Conservation (phyloP, 2,329 filamentous ascomycete species). For the Fusarium dlaminii region DNA sequence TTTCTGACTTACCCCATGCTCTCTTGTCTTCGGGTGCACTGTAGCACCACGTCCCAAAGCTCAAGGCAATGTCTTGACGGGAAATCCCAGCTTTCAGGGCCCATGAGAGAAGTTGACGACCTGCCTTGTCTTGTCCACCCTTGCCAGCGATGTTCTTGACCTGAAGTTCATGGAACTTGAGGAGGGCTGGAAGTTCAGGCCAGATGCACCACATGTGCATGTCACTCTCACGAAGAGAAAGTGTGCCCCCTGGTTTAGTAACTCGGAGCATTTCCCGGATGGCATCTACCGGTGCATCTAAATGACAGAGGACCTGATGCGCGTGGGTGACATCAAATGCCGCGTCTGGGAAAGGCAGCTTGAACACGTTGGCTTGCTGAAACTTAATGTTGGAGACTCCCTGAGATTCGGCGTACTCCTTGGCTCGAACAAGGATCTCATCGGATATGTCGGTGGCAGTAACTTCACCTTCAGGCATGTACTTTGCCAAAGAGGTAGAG, state of each 20-base stretch:
- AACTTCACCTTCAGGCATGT: constrained; percentile 52
- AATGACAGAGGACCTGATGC: constrained; percentile 55
- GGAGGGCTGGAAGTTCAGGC: constrained; percentile 40
- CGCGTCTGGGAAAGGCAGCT: constrained; percentile 51
- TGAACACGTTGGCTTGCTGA: constrained; percentile 42
- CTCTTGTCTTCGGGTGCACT: constrained; percentile 37
- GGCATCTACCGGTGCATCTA: constrained; percentile 48
- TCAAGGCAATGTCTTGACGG: constrained; percentile 36
- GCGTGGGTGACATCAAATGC: constrained; percentile 55
- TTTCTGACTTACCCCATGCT: constrained; percentile 39
- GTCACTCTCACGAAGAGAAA: constrained; percentile 50
- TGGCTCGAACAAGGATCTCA: constrained; percentile 44
- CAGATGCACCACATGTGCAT: constrained; percentile 45
- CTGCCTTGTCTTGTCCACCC: constrained; percentile 42
- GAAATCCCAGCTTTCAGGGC: constrained; percentile 37
- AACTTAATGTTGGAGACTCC: constrained; percentile 43
- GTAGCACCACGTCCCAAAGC: constrained; percentile 46
- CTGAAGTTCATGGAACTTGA: constrained; percentile 37
- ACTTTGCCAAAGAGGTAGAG: constrained; percentile 53
- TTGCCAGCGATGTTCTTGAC: constrained; percentile 32
- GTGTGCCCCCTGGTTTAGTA: constrained; percentile 53
- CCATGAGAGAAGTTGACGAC: constrained; percentile 44
- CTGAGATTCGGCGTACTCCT: constrained; percentile 30
- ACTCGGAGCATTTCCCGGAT: constrained; percentile 55
- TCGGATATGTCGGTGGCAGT: constrained; percentile 46